Conservation (phyloP, 23 red algal species). For the Gracilaria gracilis region DNA sequence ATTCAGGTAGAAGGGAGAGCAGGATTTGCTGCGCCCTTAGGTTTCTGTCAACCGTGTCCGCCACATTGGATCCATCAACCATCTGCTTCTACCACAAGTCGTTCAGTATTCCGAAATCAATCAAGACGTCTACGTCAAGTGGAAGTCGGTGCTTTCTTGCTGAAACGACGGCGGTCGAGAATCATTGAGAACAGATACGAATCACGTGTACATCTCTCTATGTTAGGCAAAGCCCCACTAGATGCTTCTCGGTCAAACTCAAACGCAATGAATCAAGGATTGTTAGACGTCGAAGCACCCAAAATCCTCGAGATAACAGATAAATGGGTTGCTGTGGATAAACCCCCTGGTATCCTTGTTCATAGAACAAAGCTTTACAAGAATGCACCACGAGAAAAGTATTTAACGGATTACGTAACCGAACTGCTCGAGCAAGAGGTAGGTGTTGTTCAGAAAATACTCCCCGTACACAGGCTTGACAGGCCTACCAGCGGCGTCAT, state of each 20-base stretch:
- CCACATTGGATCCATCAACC: not conserved
- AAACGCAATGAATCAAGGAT: not conserved
- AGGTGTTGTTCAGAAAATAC: conserved; percentile 25
- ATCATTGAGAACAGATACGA: not conserved
- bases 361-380: conserved; percentile 56
- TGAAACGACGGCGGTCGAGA: not conserved
- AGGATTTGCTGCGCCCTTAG: not conserved
- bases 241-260: not conserved
- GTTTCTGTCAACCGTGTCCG: not conserved
- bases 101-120: not conserved
- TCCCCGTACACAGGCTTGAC: conserved; percentile 62
- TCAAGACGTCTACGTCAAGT: not conserved
- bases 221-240: not conserved
- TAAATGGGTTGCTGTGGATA: conserved; percentile 64
- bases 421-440: not conserved
- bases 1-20: not conserved
- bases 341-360: conserved; percentile 50
- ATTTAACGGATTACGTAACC: conserved; percentile 25
- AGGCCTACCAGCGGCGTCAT: conserved; percentile 64
- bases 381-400: conserved; percentile 19
- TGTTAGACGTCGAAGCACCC: not conserved
- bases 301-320: not conserved
- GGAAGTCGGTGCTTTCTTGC: not conserved
- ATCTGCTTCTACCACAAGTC: not conserved
- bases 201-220: not conserved